A percentile compares a stretch with the other conserved stretches of the same genome.
These are phyloP conservation scores for Metarhizium robertsii DNA, from an alignment of 2,329 filamentous ascomycete species.

Conservation along the genomic window DNA sequence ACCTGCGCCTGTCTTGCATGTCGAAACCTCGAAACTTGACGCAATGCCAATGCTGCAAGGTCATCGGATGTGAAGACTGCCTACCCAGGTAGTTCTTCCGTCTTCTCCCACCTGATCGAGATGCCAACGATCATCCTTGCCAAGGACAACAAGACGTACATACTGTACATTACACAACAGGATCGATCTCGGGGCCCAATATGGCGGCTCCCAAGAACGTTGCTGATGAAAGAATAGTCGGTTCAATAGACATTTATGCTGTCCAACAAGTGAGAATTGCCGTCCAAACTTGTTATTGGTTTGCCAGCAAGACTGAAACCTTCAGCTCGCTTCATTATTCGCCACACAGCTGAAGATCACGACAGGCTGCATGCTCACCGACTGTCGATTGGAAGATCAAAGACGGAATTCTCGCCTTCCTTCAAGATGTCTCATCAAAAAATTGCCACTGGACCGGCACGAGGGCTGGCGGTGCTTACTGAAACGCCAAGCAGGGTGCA, in stretches of 20 bases:
- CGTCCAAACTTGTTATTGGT: background rate
- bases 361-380: background rate
- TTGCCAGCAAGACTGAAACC: background rate
- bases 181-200: background rate
- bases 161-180: background rate
- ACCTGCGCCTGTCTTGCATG: background rate
- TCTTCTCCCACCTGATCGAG: background rate
- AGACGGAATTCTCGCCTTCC: background rate
- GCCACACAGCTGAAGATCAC: background rate
- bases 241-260: no score
- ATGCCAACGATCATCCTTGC: background rate
- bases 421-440: background rate
- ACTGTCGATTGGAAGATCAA: background rate
- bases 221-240: background rate
- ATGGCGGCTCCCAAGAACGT: background rate
- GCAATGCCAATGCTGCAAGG: no score
- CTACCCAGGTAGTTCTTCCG: no score
- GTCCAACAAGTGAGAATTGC: background rate
- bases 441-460: background rate
- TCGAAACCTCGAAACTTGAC: background rate
- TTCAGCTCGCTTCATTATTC: background rate
- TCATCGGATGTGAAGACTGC: no score
- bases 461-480: no score
- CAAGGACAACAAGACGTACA: background rate
- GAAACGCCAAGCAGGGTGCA: background rate